Evolutionary conservation across 2,329 filamentous ascomycete genomes (phyloP).

Genomic region (Colletotrichum karsti): DNA sequence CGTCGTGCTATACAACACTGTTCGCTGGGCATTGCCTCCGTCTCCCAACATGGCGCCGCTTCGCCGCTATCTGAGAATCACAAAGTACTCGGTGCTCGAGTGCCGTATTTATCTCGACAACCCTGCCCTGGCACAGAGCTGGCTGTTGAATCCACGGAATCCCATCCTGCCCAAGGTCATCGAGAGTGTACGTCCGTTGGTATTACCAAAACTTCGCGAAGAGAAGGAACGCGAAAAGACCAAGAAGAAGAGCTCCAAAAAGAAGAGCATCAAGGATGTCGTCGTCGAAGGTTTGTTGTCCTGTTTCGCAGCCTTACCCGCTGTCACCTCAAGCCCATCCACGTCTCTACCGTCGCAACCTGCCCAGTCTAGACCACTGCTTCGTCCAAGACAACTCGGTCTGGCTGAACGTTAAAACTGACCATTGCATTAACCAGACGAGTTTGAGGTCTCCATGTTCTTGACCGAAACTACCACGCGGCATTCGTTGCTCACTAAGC

Average conservation of each 20-base stretch:
- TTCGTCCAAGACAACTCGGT: neutral
- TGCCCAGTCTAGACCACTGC: neutral
- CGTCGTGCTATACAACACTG: neutral
- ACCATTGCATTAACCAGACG: conserved; percentile 65
- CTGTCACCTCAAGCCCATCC: neutral
- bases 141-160: conserved; percentile 82
- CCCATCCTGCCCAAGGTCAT: conserved; percentile 85
- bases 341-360: conserved; percentile 20
- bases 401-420: conserved; percentile 6
- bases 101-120: conserved; percentile 96
- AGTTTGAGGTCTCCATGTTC: conserved; percentile 96
- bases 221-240: conserved; percentile 72
- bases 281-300: conserved; percentile 74
- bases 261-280: conserved; percentile 87
- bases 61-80: conserved; percentile 89
- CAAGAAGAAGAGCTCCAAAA: conserved; percentile 73
- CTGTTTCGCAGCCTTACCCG: neutral
- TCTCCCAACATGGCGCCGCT: conserved; percentile 78
- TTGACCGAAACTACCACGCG: conserved; percentile 85
- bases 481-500: conserved; percentile 86
- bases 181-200: conserved; percentile 82
- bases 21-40: neutral
- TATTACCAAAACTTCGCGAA: conserved; percentile 90
- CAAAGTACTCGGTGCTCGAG: conserved; percentile 94
- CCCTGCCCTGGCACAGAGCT: conserved; percentile 81